Conservation (phyloP, 2,329 filamentous ascomycete genomes). For the Fusarium scirpi region DNA sequence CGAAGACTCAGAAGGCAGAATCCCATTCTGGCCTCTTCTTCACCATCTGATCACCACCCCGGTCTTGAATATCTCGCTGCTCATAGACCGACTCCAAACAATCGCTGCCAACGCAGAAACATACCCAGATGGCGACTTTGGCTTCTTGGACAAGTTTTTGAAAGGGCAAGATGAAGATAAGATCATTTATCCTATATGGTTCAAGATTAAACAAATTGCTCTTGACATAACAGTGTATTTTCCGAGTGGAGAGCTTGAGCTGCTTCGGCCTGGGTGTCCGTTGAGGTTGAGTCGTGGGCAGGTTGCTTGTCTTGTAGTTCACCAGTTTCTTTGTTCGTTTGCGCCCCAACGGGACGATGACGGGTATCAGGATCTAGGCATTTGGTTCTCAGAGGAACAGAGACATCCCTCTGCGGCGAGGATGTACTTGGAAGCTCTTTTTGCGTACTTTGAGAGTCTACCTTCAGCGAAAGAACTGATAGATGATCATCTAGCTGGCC, state of each 20-base stretch:
- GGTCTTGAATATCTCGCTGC: conserved; percentile 11
- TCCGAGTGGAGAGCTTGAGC: conserved; percentile 23
- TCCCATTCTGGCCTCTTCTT: conserved; percentile 47
- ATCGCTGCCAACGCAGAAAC: conserved; percentile 41
- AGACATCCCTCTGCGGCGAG: conserved; percentile 47
- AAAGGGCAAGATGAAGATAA: neutral
- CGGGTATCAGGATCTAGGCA: conserved; percentile 50
- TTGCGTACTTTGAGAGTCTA: conserved; percentile 46
- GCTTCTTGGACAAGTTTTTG: conserved; percentile 26
- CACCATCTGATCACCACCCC: conserved; percentile 35
- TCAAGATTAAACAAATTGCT: conserved; percentile 40
- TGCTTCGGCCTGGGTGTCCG: conserved; percentile 27
- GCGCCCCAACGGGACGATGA: conserved; percentile 38
- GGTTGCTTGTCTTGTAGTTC: conserved; percentile 47
- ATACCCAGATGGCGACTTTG: conserved; percentile 39
- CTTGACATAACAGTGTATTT: conserved; percentile 41
- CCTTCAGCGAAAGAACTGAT: conserved; percentile 11
- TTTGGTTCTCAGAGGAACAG: conserved; percentile 52
- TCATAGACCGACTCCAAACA: conserved; percentile 48
- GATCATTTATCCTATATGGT: conserved; percentile 41
- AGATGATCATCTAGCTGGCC: neutral
- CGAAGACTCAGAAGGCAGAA: conserved; percentile 42
- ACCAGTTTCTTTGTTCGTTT: conserved; percentile 51
- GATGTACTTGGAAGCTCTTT: conserved; percentile 49
- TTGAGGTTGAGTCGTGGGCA: conserved; percentile 43